These are phyloP conservation scores for Nakazawaea siamensis DNA, from an alignment of 805 yeast genomes.

Conservation along the genomic window DNA sequence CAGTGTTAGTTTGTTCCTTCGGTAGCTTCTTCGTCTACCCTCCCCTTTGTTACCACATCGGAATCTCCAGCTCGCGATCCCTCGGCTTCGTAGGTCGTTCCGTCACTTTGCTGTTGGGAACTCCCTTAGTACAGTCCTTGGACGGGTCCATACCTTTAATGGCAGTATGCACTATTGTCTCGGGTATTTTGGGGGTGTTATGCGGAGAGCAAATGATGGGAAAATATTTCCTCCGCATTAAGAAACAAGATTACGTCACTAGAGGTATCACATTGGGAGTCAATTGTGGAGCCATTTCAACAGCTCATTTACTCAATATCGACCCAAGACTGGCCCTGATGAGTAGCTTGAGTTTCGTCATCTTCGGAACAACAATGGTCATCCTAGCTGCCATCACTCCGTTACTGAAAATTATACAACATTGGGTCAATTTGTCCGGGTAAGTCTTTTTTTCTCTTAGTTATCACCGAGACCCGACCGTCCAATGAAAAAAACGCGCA, in stretches of 20 bases:
- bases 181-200: conserved; percentile 71
- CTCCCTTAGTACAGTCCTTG: conserved; percentile 60
- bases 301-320: conserved; percentile 60
- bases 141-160: conserved; percentile 65
- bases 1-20: conserved; percentile 46
- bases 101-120: conserved; percentile 72
- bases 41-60: conserved; percentile 53
- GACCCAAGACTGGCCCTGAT: conserved; percentile 81
- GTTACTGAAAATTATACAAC: conserved; percentile 35
- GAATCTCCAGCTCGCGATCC: conserved; percentile 51
- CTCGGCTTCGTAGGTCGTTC: conserved; percentile 75
- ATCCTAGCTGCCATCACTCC: conserved; percentile 55
- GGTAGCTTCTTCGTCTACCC: conserved; percentile 66
- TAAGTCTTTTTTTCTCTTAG: background rate
- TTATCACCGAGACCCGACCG: background rate
- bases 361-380: conserved; percentile 70
- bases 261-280: conserved; percentile 72
- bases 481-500: conserved; percentile 1
- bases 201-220: conserved; percentile 48
- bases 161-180: conserved; percentile 71
- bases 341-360: conserved; percentile 60
- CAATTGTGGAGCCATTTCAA: conserved; percentile 77
- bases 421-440: conserved; percentile 33
- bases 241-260: conserved; percentile 60
- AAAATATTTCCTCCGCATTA: conserved; percentile 34